Percentiles rank a stretch among this genome's conserved stretches.
These are phyloP conservation scores for Ascoidea asiatica DNA, from an alignment of 805 yeast species.

Conservation along the genomic window DNA sequence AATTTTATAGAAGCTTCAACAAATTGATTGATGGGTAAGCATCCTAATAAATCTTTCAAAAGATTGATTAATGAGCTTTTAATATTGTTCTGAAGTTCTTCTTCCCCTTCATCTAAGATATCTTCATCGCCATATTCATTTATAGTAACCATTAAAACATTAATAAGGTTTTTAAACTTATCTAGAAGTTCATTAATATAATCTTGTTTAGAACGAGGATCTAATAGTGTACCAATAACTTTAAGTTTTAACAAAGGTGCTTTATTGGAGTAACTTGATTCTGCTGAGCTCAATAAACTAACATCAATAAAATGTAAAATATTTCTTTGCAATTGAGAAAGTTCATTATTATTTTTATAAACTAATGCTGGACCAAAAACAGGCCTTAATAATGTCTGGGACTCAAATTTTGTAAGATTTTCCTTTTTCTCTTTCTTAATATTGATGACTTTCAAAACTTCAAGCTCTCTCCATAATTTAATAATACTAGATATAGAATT, in stretches of 20 bases:
- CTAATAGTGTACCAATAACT: constrained; percentile 37
- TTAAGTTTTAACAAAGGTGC: constrained; percentile 38
- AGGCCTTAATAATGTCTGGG: constrained; percentile 34
- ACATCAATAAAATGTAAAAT: constrained; percentile 45
- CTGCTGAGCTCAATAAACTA: constrained; percentile 25
- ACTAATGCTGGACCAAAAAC: constrained; percentile 51
- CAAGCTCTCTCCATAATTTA: constrained; percentile 25
- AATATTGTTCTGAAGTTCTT: constrained; percentile 12
- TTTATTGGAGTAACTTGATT: constrained; percentile 18
- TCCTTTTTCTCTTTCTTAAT: constrained; percentile 23
- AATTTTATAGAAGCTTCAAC: constrained; percentile 44
- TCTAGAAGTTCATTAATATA: constrained; percentile 11
- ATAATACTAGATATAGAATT: constrained; percentile 37
- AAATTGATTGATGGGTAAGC: constrained; percentile 66
- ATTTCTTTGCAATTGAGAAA: constrained; percentile 32
- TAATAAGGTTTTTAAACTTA: constrained; percentile 16
- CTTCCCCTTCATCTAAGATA: not conserved
- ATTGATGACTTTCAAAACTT: constrained; percentile 11
- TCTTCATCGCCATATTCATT: constrained; percentile 5
- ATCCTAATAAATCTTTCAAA: constrained; percentile 47
- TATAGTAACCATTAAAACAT: constrained; percentile 14
- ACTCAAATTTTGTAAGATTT: constrained; percentile 18
- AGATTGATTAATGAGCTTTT: constrained; percentile 35
- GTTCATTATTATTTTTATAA: constrained; percentile 33
- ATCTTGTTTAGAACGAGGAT: constrained; percentile 15